phyloP scores from a whole-genome alignment of 768 basidiomycete genomes.

The Pleurotus cornucopiae region DNA sequence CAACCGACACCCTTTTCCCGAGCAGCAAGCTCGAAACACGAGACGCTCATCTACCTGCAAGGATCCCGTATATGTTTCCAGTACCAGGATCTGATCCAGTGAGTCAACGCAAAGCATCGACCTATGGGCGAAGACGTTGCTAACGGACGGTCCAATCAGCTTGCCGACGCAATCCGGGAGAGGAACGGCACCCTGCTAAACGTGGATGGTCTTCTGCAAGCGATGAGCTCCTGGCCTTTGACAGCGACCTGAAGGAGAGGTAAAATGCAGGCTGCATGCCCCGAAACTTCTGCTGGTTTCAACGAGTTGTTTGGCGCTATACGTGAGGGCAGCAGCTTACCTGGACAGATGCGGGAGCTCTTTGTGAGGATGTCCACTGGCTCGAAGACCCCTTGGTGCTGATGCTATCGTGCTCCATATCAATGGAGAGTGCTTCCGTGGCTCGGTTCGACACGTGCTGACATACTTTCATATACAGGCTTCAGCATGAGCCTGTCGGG shows the following conservation, averaged over 20 bases:
- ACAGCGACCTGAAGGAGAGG: not conserved
- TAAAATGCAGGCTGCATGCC: constrained; percentile 19
- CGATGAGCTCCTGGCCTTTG: not conserved
- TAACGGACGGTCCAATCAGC: constrained; percentile 13
- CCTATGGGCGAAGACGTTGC: too few species aligned
- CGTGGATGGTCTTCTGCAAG: constrained; percentile 34
- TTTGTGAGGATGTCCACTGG: constrained; percentile 17
- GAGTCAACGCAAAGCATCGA: not conserved
- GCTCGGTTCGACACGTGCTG: not conserved
- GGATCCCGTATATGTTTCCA: constrained; percentile 39
- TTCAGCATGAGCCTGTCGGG: constrained; percentile 28
- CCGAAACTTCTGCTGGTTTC: constrained; percentile 25
- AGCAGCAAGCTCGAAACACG: constrained; percentile 12
- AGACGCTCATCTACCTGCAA: constrained; percentile 35
- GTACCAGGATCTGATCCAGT: constrained; percentile 27
- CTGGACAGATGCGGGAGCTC: constrained; percentile 30
- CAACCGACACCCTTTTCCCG: too few species aligned
- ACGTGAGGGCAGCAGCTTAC: constrained; percentile 22
- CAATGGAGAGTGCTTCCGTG: constrained; percentile 18
- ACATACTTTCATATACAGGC: constrained; percentile 12
- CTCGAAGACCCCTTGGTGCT: too few species aligned
- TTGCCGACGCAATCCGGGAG: constrained; percentile 32
- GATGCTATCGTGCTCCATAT: constrained; percentile 12
- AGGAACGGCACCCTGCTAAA: constrained; percentile 29
- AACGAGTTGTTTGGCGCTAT: constrained; percentile 28